Base-by-base conservation (phyloP, 2,329 filamentous ascomycete genomes). In the Cephalotrichum gorgonifer region DNA sequence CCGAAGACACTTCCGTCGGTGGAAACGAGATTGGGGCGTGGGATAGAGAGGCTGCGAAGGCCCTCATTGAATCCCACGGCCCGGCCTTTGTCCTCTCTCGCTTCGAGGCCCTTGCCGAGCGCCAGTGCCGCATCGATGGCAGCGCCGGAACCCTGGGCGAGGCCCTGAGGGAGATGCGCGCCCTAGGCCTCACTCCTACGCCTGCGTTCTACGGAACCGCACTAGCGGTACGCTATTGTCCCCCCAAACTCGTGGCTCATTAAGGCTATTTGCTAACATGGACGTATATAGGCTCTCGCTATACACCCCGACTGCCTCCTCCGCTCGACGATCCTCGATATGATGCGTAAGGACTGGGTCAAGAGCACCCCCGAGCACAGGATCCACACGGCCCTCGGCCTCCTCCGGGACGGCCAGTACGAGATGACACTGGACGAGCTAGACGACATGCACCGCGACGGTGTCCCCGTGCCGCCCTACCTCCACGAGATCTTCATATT, bases 221-320 rank as follows among this genome's bases (percentile, higher is more conserved):
- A 62, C 53, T 49, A 47, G 31, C 59, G 62, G n/a, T 63, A 66
- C 14, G 47, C n/a, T n/a, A n/a, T n/a, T 63, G 3, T 56, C 14
- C 26, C 9, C 43, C 7, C 15, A n/a, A n/a, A n/a, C n/a, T n/a
- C n/a, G n/a, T n/a, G n/a, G n/a, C n/a, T n/a, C n/a, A n/a, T n/a
- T n/a, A n/a, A n/a, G n/a, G n/a, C n/a, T 25, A 23, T 43, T 44
- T 45, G 23, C 39, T 41, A 23, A 20, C 7, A 30, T 31, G 11
- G n/a, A n/a, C 7, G n/a, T 28, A 26, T 43, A 20, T 53, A 85
- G 72, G 83, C 78, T 5, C 72, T 96, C 23, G 79, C 86, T 1
- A 78, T 93, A 8, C 93, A 97, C 61, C 88, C 91, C 0, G 86
- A 97, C 64, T 91, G 94, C 57, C 56, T 88, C 6, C 68, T 93